Conservation (phyloP, 306 rosid species). For the Cicer bijugum region DNA sequence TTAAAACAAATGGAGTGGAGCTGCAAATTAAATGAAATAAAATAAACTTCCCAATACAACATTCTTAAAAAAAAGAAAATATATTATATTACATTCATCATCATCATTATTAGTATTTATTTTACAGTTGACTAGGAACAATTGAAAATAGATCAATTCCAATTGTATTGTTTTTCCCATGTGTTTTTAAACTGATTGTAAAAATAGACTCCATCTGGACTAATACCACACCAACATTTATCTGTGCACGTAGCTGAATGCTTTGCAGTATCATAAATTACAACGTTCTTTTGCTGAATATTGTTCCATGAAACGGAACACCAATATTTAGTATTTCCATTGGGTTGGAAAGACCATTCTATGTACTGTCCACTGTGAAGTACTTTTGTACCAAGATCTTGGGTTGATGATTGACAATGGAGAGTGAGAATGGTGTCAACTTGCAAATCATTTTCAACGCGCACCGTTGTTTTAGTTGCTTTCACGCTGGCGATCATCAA, state of each 20-base stretch:
- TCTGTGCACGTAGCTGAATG: background rate
- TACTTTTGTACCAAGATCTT: background rate
- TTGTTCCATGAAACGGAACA: background rate
- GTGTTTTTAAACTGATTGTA: background rate
- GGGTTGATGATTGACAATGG: background rate
- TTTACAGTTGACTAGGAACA: too few relatives aligned
- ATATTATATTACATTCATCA: too few relatives aligned
- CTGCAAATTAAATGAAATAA: too few relatives aligned
- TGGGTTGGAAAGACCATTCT: background rate
- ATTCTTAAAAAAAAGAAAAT: too few relatives aligned
- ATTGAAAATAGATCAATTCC: background rate
- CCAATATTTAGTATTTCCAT: background rate
- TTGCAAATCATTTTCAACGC: constrained; percentile 14
- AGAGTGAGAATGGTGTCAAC: background rate
- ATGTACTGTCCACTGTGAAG: background rate
- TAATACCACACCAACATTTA: constrained; percentile 15
- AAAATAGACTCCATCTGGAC: constrained; percentile 14
- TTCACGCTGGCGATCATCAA: background rate
- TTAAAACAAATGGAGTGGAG: too few relatives aligned
- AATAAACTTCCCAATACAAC: too few relatives aligned
- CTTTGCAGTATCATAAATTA: background rate
- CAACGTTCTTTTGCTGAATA: background rate
- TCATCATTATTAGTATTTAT: too few relatives aligned
- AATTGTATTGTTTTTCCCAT: background rate
- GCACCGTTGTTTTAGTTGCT: background rate